These are phyloP conservation scores for Colletotrichum sp. DNA, from an alignment of 2,329 filamentous ascomycete genomes.

Conservation along the genomic window DNA sequence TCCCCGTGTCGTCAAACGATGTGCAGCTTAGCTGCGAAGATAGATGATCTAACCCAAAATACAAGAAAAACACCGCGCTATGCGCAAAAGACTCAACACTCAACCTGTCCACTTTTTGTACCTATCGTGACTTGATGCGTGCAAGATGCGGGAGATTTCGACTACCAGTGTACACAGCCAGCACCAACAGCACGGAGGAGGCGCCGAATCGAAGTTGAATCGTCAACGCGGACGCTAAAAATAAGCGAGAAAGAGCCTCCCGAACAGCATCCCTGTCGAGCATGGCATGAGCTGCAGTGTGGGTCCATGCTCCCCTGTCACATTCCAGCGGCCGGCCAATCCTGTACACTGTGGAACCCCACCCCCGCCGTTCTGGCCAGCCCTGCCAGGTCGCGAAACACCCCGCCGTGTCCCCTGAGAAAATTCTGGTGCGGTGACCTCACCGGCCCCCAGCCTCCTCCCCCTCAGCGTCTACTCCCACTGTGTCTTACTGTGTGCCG, in stretches of 20 bases:
- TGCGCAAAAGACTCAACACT: background rate
- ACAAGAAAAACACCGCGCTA: background rate
- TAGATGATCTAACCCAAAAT: background rate
- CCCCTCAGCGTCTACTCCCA: background rate
- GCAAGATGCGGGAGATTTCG: background rate
- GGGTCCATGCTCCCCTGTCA: constrained; percentile 15
- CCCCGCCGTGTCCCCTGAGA: constrained; percentile 15
- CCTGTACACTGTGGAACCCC: background rate
- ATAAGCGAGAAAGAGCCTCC: constrained; percentile 27
- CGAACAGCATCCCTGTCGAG: constrained; percentile 20
- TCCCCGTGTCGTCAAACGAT: background rate
- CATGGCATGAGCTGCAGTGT: constrained; percentile 19
- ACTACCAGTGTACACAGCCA: background rate
- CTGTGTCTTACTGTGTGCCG: background rate
- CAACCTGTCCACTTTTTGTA: background rate
- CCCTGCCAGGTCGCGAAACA: constrained; percentile 17
- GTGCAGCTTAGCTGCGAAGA: background rate
- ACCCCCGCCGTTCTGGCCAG: constrained; percentile 21
- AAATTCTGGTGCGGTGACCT: constrained; percentile 10
- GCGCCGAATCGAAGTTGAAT: constrained; percentile 12
- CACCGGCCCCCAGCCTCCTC: background rate
- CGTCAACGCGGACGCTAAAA: constrained; percentile 22
- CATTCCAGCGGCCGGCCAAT: background rate
- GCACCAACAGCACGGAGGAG: constrained; percentile 28
- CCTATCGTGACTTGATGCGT: background rate